Base-by-base conservation (phyloP, 768 basidiomycete genomes). In the Termitomyces sp. region DNA sequence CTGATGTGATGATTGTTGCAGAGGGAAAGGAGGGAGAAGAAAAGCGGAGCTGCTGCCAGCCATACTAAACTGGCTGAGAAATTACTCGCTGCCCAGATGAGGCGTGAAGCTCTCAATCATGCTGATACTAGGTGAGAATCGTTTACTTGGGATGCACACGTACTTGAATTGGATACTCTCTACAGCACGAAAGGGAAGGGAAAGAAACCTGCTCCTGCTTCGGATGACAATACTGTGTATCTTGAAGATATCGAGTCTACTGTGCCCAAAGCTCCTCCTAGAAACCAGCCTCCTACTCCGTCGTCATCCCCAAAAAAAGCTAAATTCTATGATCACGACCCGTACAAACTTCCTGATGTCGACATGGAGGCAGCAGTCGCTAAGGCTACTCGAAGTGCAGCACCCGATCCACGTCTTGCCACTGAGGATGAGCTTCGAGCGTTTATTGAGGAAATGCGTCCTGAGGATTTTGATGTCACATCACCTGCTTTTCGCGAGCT, bases 391-490 rank as follows among this genome's bases (percentile, higher is more conserved):
- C 81, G 80, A 9, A 76, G 84, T 4, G 69, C 73, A 28, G 84
- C 78, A 12, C 91, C 93, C 2, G 97, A 99, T 72, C 94, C 95
- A 5, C 87, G 97, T 32, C 78, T 99, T 15, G 97, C 97, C 1
- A 98, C 97, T 0, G 97, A 97, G 71, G 97, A 95, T 44, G 97
- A 99, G 71, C 80, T 98, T 3, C 88, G 89, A 20, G 75, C 84
- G 1, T 98, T 98, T 75, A 97, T 98, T 64, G 95, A 98, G 61
- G 92, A 96, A 49, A 96, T 98, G 89, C 86, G 89, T 2, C 95
- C 96, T 0, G 94, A 95, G 68, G 95, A 98, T 69, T 92, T 98
- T 67, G 96, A 98, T 69, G 84, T 97, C 58, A 83, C 87, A 18
- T 95, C 95, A 2, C 84, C 92, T 5, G 92, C 89, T 20, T 99